Percentiles rank a stretch among this genome's conserved stretches.
phyloP scores from a whole-genome alignment of 1,284 basidiomycete genomes.

The Melanopsichium pennsylvanicum region DNA sequence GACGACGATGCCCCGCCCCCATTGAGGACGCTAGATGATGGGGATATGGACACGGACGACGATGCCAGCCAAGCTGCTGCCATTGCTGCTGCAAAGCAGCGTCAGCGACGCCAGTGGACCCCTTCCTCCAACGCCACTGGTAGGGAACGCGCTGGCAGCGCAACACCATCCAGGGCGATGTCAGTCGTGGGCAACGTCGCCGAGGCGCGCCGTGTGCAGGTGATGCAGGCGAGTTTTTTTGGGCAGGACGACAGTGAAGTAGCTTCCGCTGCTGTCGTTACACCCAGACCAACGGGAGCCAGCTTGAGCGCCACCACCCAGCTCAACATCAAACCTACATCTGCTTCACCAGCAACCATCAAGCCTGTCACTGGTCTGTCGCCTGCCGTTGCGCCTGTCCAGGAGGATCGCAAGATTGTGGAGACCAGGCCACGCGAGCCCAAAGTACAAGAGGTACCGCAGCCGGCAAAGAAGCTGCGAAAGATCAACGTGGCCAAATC shows the following conservation, averaged over 20 bases:
- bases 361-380: constrained; percentile 4
- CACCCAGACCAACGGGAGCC: constrained; percentile 41
- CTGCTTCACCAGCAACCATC: constrained; percentile 1
- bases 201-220: constrained; percentile 60
- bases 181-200: constrained; percentile 38
- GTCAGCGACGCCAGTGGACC: constrained; percentile 37
- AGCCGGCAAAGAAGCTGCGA: constrained; percentile 52
- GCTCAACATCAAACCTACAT: constrained; percentile 18
- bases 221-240: constrained; percentile 66
- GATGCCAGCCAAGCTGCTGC: constrained; percentile 37
- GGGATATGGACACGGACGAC: constrained; percentile 42
- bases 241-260: constrained; percentile 55
- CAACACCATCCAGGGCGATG: constrained; percentile 43
- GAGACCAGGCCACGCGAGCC: constrained; percentile 9
- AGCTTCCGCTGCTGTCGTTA: constrained; percentile 53
- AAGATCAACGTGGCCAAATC: constrained; percentile 67
- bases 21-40: constrained; percentile 34
- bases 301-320: constrained; percentile 27
- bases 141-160: constrained; percentile 30
- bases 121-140: constrained; percentile 26
- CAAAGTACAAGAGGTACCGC: constrained; percentile 15
- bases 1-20: constrained; percentile 50
- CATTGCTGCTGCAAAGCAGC: constrained; percentile 27
- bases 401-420: constrained; percentile 8
- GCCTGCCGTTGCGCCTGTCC: background rate